Base-by-base conservation (phyloP, 2,329 filamentous ascomycete species). In the Celoporthe dispersa region DNA sequence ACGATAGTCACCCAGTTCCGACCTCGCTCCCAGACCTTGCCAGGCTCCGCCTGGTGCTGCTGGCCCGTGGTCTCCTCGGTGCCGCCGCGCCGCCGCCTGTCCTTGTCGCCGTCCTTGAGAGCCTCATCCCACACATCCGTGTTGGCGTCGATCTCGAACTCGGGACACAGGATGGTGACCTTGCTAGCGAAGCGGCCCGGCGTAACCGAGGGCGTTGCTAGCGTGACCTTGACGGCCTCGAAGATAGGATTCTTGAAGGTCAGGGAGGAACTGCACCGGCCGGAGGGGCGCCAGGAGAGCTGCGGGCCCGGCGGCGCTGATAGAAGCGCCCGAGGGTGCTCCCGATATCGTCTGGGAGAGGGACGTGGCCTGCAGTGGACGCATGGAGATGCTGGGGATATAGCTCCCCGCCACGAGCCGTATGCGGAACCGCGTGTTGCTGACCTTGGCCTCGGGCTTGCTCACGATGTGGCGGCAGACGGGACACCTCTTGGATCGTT, bases 1-100 rank as follows among this genome's bases (percentile, higher is more conserved):
- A 98, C 92, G 14, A 99, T 93, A 74, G 91, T 96, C 22, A 96
- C 96, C 93, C 94, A 98, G 79, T 98, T 99, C 48, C 94, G 86
- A 0, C 94, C 95, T 67, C 91, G 88, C 73, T 98, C 94, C 92
- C 94, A 99, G n/a, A 98, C 90, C 81, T 98, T 98, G 66, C 95
- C 96, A 0, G 93, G 93, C 79, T 97, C 94, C 22, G 92, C 88
- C 77, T 89, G 90, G 64, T 89, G 87, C 65, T 83, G 85, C 55
- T 81, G 80, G 77, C 83, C 75, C 73, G 77, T 77, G 75, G 81
- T 75, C 71, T 79, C 82, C 76, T 81, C 83, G 4, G 41, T 19
- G 14, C 39, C 51, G 12, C 33, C 33, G 33, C 51, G 75, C 78
- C 75, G 66, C 70, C 68, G 66, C 69, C 64, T 68, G 72, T 74